phyloP scores from a whole-genome alignment of 352 stramenopile species.

The Thraustochytrium sp. region DNA sequence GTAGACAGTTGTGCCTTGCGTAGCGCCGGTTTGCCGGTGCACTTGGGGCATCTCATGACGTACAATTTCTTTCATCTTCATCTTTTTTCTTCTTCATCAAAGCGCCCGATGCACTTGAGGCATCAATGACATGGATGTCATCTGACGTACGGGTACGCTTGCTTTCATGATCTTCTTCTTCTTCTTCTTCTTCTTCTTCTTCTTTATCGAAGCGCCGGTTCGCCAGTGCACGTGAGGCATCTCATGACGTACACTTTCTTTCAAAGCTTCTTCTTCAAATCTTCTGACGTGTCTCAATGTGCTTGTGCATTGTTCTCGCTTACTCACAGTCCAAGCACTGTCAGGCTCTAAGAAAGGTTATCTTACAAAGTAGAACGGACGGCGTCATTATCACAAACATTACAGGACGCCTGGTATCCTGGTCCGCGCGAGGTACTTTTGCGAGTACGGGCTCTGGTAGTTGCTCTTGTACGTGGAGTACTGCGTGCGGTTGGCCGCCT shows the following conservation, averaged over 20 bases:
- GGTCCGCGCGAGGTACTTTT: constrained; percentile 12
- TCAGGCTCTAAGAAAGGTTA: neutral
- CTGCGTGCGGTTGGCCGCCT: neutral
- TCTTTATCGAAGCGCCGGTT: neutral
- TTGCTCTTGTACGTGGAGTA: constrained; percentile 1
- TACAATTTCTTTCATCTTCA: neutral
- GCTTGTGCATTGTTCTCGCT: too few species aligned
- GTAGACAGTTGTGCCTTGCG: too few species aligned
- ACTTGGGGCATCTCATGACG: neutral
- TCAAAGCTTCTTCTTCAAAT: neutral
- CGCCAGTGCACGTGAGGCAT: neutral
- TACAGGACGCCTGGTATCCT: neutral
- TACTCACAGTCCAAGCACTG: neutral
- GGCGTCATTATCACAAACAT: neutral
- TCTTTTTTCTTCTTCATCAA: neutral
- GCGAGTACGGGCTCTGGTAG: constrained; percentile 37
- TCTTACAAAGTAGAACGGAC: neutral
- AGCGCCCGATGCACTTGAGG: neutral
- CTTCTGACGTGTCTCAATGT: neutral
- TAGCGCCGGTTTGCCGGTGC: neutral
- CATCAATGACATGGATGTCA: neutral
- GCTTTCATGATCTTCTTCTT: neutral
- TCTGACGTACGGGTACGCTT: neutral
- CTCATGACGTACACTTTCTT: neutral
- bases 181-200: neutral